phyloP scores from a whole-genome alignment of 2,329 filamentous ascomycete genomes.

The Fusarium pseudograminearum region DNA sequence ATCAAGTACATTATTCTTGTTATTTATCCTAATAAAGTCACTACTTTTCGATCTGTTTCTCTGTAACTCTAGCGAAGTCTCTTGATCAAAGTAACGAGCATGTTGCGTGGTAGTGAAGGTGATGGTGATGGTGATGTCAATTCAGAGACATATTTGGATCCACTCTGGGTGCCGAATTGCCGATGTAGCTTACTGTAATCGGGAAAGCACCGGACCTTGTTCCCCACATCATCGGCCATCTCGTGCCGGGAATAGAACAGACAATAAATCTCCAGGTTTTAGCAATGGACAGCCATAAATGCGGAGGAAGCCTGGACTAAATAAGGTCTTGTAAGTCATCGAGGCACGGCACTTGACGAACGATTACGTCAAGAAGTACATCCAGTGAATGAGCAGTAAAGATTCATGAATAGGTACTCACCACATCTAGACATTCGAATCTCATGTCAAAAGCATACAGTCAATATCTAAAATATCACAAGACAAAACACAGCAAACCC shows the following conservation, averaged over 20 bases:
- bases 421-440: not conserved
- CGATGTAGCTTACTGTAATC: slow-evolving; percentile 28
- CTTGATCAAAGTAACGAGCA: slow-evolving; percentile 2
- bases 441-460: not conserved
- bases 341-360: not conserved
- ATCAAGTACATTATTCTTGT: not conserved
- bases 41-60: not conserved
- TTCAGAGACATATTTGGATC: slow-evolving; percentile 3
- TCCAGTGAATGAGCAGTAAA: not conserved
- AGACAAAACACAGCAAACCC: not conserved
- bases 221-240: slow-evolving; percentile 30
- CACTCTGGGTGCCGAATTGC: slow-evolving; percentile 44
- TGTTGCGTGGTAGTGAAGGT: not conserved
- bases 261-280: slow-evolving; percentile 24
- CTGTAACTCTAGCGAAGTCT: not conserved
- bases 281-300: not conserved
- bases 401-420: not conserved
- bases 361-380: not conserved
- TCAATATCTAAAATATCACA: not conserved
- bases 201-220: slow-evolving; percentile 17
- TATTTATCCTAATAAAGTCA: rapidly evolving
- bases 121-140: slow-evolving; percentile 32
- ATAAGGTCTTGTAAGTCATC: slow-evolving; percentile 1
- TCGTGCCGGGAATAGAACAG: slow-evolving; percentile 35
- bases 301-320: slow-evolving; percentile 8